Conservation (phyloP, 1,284 basidiomycete genomes). For the Gymnopus androsaceus region DNA sequence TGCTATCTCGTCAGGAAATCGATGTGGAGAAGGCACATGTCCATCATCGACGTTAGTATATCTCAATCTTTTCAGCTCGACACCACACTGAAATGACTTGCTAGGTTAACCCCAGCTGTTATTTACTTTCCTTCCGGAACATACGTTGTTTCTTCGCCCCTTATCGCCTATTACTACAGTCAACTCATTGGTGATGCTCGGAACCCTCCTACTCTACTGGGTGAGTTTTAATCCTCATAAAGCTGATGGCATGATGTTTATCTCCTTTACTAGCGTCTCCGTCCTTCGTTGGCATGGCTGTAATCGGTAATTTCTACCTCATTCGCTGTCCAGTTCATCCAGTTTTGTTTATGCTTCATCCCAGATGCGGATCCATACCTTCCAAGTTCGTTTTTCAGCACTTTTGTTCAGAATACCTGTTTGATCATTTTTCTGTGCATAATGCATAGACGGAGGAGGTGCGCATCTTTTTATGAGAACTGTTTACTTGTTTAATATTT, state of each 20-base stretch:
- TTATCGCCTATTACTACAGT: constrained; percentile 69
- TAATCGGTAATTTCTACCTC: constrained; percentile 51
- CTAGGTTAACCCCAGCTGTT: constrained; percentile 47
- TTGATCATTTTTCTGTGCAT: too few relatives aligned
- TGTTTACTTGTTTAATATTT: neutral
- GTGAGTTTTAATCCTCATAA: too few relatives aligned
- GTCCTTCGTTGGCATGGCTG: constrained; percentile 62
- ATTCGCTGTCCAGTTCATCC: neutral
- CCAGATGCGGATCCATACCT: constrained; percentile 62
- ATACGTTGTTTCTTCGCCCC: constrained; percentile 63
- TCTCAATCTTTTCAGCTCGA: neutral
- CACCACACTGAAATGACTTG: neutral
- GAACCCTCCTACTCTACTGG: constrained; percentile 59
- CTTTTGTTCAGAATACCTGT: too few relatives aligned
- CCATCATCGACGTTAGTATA: constrained; percentile 55
- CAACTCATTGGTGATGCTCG: constrained; percentile 66
- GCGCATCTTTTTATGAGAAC: neutral
- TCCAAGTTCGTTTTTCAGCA: too few relatives aligned
- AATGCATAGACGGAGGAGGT: constrained; percentile 28
- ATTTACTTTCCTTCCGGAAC: constrained; percentile 61
- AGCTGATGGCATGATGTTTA: too few relatives aligned
- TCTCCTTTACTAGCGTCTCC: constrained; percentile 58
- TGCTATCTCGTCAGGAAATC: constrained; percentile 55
- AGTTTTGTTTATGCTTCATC: neutral
- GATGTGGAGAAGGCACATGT: constrained; percentile 57